Evolutionary conservation across 1,139 yeast species (phyloP), one percentile per base, ranked within the genome.

Genomic region (Blastobotrys arbuscula): DNA sequence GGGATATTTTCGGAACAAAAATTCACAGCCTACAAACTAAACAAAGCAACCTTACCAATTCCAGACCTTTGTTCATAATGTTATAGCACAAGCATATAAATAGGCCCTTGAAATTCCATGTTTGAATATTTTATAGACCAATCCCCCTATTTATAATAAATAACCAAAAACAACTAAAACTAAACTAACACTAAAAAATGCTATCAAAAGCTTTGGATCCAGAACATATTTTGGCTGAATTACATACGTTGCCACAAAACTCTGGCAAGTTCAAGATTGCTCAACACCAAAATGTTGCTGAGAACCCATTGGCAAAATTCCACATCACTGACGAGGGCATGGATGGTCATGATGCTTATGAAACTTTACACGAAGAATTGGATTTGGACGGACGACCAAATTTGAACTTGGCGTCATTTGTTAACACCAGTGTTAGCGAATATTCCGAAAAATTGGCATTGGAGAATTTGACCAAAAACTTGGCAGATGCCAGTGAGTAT

Each of bases 401-500:
- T 18, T 74, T 89, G 62, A 89, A 89, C 65, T 69, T 89, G 65
- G 97, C 97, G 10, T 82, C 92, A 24, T 89, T 89, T 64, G 97
- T 89, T 56, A 87, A 86, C 68, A 89, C 96, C 16, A 76, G 73
- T 55, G 65, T 82, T 39, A 78, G 79, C 51, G 79, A 75, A 3
- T 65, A 66, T 35, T 77, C 82, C 1, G 58, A 64, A 40, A 73
- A 73, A 57, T 73, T 89, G 56, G 76, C 82, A 50, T 50, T 65
- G 28, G 90, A 85, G 62, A 88, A 89, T 65, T 61, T 87, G 53
- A 83, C 87, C 58, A 89, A 89, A 74, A 89, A 89, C 67, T 72
- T 89, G 63, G 96, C 96, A 10, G 97, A 89, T 68, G 84, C 84
- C 59, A 96, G 89, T 65, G 97, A 89, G 71, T 89, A 89, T 66